phyloP scores from a whole-genome alignment of 768 basidiomycete species.

The Leucogyrophana mollusca region DNA sequence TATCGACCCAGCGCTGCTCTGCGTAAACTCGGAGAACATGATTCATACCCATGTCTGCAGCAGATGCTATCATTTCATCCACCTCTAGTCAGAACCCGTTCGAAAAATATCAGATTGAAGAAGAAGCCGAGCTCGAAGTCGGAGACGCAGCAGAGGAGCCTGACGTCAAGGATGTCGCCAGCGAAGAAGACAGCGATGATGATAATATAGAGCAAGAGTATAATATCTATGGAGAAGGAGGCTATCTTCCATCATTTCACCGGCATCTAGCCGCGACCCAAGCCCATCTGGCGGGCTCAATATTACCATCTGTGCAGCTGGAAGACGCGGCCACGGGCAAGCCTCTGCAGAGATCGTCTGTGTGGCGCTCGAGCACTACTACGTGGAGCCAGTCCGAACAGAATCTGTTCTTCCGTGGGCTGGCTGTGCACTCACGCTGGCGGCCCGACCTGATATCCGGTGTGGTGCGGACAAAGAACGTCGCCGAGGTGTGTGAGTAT shows the following conservation, averaged over 20 bases:
- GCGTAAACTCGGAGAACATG: no score
- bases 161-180: no score
- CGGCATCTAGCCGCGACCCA: slow-evolving; percentile 24
- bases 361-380: slow-evolving; percentile 1
- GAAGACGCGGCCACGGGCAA: background rate
- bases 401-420: slow-evolving; percentile 65
- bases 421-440: slow-evolving; percentile 65
- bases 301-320: background rate
- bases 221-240: slow-evolving; percentile 16
- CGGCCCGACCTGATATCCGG: slow-evolving; percentile 76
- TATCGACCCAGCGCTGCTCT: no score
- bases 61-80: no score
- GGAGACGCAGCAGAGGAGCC: no score
- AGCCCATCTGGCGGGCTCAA: slow-evolving; percentile 12
- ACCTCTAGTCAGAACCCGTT: no score
- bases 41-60: no score
- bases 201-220: slow-evolving; percentile 12
- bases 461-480: slow-evolving; percentile 62
- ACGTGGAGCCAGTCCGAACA: slow-evolving; percentile 72
- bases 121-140: no score
- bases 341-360: no score
- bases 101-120: no score
- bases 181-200: no score
- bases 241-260: slow-evolving; percentile 24
- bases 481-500: slow-evolving; percentile 68